Percentiles rank a stretch among this genome's conserved stretches.
phyloP scores from a whole-genome alignment of 2,329 filamentous ascomycete species.

The Colletotrichum agaves region DNA sequence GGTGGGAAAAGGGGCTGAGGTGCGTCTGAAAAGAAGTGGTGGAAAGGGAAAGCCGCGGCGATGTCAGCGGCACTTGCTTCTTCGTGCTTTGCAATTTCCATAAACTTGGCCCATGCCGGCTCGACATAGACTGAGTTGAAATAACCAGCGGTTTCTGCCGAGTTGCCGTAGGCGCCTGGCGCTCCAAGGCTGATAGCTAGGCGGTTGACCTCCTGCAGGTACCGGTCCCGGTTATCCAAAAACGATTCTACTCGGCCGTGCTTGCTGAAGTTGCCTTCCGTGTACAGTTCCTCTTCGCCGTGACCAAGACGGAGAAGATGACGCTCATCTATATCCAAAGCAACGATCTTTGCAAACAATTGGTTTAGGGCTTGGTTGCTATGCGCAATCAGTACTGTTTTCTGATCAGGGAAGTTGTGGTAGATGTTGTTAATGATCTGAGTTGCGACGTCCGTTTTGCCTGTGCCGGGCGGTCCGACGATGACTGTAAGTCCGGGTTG shows the following conservation, averaged over 20 bases:
- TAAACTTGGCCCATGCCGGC: slow-evolving; percentile 89
- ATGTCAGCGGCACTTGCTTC: slow-evolving; percentile 70
- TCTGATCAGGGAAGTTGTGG: slow-evolving; percentile 94
- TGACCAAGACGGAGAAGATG: slow-evolving; percentile 93
- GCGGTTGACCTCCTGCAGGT: slow-evolving; percentile 85
- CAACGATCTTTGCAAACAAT: slow-evolving; percentile 97
- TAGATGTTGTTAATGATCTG: slow-evolving; percentile 99
- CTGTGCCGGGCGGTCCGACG: slow-evolving; percentile 94
- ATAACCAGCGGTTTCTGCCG: slow-evolving; percentile 96
- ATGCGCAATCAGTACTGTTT: slow-evolving; percentile 91
- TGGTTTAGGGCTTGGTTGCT: slow-evolving; percentile 99
- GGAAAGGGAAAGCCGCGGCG: slow-evolving; percentile 84
- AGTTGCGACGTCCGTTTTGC: slow-evolving; percentile 98
- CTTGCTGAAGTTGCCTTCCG: slow-evolving; percentile 90
- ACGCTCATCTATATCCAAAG: slow-evolving; percentile 92
- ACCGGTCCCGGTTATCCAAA: slow-evolving; percentile 83
- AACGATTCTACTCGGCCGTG: slow-evolving; percentile 95
- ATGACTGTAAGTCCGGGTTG: slow-evolving; percentile 95
- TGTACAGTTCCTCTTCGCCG: slow-evolving; percentile 92
- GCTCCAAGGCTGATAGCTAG: slow-evolving; percentile 87
- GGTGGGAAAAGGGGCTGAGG: slow-evolving; percentile 85
- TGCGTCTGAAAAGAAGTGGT: slow-evolving; percentile 85
- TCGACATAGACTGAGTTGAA: slow-evolving; percentile 93
- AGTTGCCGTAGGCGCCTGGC: slow-evolving; percentile 93
- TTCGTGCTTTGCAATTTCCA: slow-evolving; percentile 63